Conservation (phyloP, 176 grass and related monocot genomes). For the Rhynchospora pubera region DNA sequence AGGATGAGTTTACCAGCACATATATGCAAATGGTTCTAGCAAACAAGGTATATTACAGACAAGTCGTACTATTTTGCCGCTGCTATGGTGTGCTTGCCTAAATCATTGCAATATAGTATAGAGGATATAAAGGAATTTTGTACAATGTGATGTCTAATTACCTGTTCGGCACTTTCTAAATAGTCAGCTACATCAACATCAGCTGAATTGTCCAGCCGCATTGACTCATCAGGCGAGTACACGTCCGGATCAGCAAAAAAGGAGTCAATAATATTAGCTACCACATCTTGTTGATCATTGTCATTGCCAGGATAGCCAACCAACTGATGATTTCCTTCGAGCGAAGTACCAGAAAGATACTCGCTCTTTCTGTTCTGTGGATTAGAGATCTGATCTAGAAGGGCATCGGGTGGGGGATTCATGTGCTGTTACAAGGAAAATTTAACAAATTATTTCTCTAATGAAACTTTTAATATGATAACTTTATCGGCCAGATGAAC, state of each 20-base stretch:
- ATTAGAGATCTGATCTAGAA: slow-evolving; percentile 9
- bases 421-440: background rate
- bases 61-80: background rate
- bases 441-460: background rate
- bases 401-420: background rate
- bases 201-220: background rate
- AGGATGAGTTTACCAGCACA: background rate
- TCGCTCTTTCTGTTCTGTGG: background rate
- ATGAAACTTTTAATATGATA: background rate
- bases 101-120: background rate
- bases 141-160: background rate
- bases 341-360: background rate
- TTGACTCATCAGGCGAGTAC: slow-evolving; percentile 1
- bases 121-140: background rate
- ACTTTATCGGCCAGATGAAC: background rate
- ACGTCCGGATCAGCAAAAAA: background rate
- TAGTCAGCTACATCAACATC: background rate
- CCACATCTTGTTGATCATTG: background rate
- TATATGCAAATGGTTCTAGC: background rate
- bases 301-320: background rate
- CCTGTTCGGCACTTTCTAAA: slow-evolving; percentile 6
- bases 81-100: background rate
- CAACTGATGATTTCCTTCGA: background rate
- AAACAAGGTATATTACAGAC: background rate
- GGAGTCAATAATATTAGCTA: background rate